Base-by-base conservation (phyloP, 148 eudicot species). In the Nyssa sinensis region DNA sequence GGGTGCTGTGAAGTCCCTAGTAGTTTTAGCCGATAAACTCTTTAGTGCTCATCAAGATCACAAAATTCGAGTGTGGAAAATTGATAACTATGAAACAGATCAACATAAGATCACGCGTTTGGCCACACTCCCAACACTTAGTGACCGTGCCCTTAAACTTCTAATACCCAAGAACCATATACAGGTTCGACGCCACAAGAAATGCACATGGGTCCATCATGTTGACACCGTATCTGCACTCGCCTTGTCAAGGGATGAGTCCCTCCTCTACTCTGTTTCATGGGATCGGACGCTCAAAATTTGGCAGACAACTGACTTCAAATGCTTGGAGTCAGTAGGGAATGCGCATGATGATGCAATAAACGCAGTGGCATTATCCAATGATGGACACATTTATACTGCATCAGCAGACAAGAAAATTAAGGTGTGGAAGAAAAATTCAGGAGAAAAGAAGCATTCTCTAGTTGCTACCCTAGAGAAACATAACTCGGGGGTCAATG, bases 21-120 rank as follows among this genome's bases (percentile, higher is more conserved):
- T 86, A 28, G 85, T 86, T 32, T 81, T 82, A 62, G 71, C 85
- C n/a, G 86, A 88, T 55, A 91, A 80, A 75, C 85, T 94, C 58
- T 86, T 92, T 75, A 92, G 87, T 71, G 98, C 98, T 34, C 98
- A 94, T 72, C 98, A 94, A 73, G 98, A 94, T 81, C 92, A 91
- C 84, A 92, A 90, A 74, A 94, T 94, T 71, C 83, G 98, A 30
- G 89, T 94, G 11, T 94, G 98, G 98, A 88, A 81, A 86, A 83
- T 88, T 27, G 86, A 83, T 64, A 34, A 73, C 63, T 76, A 74
- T 32, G 78, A 87, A 44, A 41, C 64, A 16, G 47, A 59, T 53
- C 67, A 71, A 72, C 80, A 73, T 4, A 86, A 71, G 69, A 75
- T 80, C 37, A 84, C 84, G 44, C 85, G 76, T 13, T 69, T 87